Evolutionary conservation across 2,329 filamentous ascomycete species (phyloP).

Genomic region (Xylaria polymorpha): DNA sequence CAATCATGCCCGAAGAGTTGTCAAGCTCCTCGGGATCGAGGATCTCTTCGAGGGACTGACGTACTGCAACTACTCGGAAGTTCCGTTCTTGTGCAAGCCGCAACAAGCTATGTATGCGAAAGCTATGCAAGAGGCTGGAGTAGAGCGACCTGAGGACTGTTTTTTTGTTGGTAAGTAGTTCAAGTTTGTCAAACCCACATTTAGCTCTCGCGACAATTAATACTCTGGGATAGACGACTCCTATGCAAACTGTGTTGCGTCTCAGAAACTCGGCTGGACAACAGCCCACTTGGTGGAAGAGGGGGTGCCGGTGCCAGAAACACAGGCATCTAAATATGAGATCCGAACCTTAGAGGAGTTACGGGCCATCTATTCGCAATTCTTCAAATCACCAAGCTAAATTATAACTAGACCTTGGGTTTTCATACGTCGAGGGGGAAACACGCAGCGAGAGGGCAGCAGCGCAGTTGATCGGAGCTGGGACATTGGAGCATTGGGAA

Average conservation of each 20-base stretch:
- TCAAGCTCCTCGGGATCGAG: conserved; percentile 82
- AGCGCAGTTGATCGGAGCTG: neutral
- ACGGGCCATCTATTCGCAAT: conserved; percentile 79
- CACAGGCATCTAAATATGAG: conserved; percentile 76
- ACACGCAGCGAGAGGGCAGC: neutral
- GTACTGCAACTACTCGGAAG: conserved; percentile 85
- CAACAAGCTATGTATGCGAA: conserved; percentile 84
- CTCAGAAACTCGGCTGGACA: conserved; percentile 85
- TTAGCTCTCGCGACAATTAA: conserved; percentile 8
- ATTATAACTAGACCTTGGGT: neutral
- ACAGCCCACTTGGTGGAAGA: conserved; percentile 88
- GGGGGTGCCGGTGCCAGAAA: conserved; percentile 70
- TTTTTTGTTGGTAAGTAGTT: conserved; percentile 85
- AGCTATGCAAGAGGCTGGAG: conserved; percentile 86
- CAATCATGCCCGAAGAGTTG: conserved; percentile 85
- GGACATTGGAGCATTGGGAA: neutral
- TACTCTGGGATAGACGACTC: conserved; percentile 78
- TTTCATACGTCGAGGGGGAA: neutral
- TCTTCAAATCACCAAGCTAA: conserved; percentile 73
- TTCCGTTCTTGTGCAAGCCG: conserved; percentile 88
- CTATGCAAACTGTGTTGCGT: conserved; percentile 80
- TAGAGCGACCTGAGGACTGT: conserved; percentile 75
- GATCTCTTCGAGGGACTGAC: conserved; percentile 95
- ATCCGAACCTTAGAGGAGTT: conserved; percentile 82
- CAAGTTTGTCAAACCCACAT: neutral